These are phyloP conservation scores for Aspergillus melleus DNA, from an alignment of 2,329 filamentous ascomycete genomes.

Conservation along the genomic window DNA sequence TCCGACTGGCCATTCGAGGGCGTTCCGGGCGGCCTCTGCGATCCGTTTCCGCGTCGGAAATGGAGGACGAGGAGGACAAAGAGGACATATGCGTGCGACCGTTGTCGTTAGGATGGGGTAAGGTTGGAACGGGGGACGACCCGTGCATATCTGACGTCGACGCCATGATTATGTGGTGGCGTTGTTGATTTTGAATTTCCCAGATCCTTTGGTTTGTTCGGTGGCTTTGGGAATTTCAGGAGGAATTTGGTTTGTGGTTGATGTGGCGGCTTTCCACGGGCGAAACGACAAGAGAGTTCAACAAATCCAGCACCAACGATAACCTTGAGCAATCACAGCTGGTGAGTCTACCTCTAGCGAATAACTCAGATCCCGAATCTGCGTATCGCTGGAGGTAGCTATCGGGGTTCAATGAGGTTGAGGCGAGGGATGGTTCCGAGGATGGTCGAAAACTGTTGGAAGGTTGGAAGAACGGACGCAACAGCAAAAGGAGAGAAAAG, in stretches of 20 bases:
- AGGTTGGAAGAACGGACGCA: slow-evolving; percentile 3
- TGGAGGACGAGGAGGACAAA: slow-evolving; percentile 48
- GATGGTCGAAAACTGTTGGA: slow-evolving; percentile 7
- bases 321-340: slow-evolving; percentile 8
- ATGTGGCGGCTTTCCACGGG: slow-evolving; percentile 11
- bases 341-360: slow-evolving; percentile 38
- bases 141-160: slow-evolving; percentile 37
- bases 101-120: slow-evolving; percentile 42
- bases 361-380: slow-evolving; percentile 38
- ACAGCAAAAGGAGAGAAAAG: slow-evolving; percentile 6
- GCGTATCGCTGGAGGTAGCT: slow-evolving; percentile 41
- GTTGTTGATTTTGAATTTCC: slow-evolving; percentile 13
- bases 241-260: slow-evolving; percentile 10
- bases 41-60: slow-evolving; percentile 48
- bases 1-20: slow-evolving; percentile 69
- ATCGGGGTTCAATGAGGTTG: slow-evolving; percentile 24
- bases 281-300: not conserved
- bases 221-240: slow-evolving; percentile 11
- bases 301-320: slow-evolving; percentile 5
- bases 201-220: slow-evolving; percentile 13
- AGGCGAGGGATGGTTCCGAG: slow-evolving; percentile 16
- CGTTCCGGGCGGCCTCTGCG: slow-evolving; percentile 53
- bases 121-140: slow-evolving; percentile 39
- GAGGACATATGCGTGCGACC: slow-evolving; percentile 42
- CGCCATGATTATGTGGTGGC: slow-evolving; percentile 31